Evolutionary conservation across 2,329 filamentous ascomycete genomes (phyloP).

Genomic region (Fusarium verrucosum): DNA sequence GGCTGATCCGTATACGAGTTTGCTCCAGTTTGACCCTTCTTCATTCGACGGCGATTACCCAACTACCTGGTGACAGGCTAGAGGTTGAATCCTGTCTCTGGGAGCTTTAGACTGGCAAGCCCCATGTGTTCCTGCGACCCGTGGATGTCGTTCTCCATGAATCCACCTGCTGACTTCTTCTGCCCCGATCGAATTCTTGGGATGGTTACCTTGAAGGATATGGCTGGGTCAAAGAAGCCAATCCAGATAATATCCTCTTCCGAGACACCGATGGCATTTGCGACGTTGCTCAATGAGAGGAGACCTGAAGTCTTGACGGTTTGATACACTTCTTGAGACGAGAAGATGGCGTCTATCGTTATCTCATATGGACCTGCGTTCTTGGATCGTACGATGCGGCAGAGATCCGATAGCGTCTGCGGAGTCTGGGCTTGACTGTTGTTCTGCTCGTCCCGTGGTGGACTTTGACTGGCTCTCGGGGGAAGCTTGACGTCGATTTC

Average conservation of each 20-base stretch:
- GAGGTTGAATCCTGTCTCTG: neutral
- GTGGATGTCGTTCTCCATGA: conserved; percentile 41
- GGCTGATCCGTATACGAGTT: conserved; percentile 26
- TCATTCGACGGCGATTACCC: conserved; percentile 1
- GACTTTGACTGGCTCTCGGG: neutral
- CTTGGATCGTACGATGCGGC: conserved; percentile 58
- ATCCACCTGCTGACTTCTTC: conserved; percentile 29
- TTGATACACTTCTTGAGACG: conserved; percentile 46
- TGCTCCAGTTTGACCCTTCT: conserved; percentile 14
- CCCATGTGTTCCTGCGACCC: conserved; percentile 38
- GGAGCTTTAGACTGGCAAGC: conserved; percentile 18
- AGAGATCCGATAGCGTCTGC: conserved; percentile 47
- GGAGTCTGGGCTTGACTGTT: neutral
- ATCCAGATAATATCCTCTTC: conserved; percentile 49
- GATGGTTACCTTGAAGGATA: conserved; percentile 54
- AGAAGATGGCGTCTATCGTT: conserved; percentile 63
- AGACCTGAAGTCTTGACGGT: conserved; percentile 15
- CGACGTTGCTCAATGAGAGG: conserved; percentile 17
- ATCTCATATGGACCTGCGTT: conserved; percentile 58
- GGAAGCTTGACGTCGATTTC: neutral
- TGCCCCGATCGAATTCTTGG: conserved; percentile 19
- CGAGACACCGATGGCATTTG: conserved; percentile 38
- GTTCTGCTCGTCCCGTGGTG: neutral
- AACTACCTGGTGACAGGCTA: neutral
- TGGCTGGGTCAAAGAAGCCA: conserved; percentile 56